Conservation (phyloP, 2,329 filamentous ascomycete genomes). For the Verticillium zaregamsianum region DNA sequence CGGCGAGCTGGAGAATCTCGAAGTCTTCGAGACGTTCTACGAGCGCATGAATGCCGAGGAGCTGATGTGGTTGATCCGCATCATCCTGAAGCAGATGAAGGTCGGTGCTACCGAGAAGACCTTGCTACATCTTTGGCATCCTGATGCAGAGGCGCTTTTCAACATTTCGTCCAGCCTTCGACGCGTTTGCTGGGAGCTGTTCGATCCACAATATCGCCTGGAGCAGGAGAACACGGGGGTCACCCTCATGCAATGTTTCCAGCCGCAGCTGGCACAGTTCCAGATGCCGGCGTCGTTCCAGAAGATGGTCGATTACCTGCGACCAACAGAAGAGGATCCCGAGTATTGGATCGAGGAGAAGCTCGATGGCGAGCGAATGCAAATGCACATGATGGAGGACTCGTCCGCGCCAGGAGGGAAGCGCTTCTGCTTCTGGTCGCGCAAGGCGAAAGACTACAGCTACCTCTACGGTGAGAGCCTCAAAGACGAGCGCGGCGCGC, state of each 20-base stretch:
- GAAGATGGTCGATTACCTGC: constrained; percentile 68
- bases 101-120: constrained; percentile 82
- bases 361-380: constrained; percentile 93
- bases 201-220: constrained; percentile 67
- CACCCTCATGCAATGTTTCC: constrained; percentile 88
- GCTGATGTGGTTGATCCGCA: constrained; percentile 89
- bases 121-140: constrained; percentile 78
- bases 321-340: constrained; percentile 62
- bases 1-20: constrained; percentile 79
- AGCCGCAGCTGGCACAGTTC: constrained; percentile 91
- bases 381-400: constrained; percentile 85
- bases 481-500: constrained; percentile 66
- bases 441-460: constrained; percentile 94
- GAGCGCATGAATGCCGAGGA: constrained; percentile 89
- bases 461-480: constrained; percentile 84
- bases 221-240: constrained; percentile 73
- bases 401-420: constrained; percentile 62
- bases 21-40: constrained; percentile 81
- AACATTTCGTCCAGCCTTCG: constrained; percentile 87
- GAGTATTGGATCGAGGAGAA: constrained; percentile 98
- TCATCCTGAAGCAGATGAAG: constrained; percentile 77
- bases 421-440: constrained; percentile 84
- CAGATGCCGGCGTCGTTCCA: constrained; percentile 75
- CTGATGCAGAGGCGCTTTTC: constrained; percentile 73
- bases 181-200: constrained; percentile 91